Percentiles rank a stretch among this genome's conserved stretches.
phyloP scores from a whole-genome alignment of 495 filamentous ascomycete species.

The Aspergillus olivimuriae region DNA sequence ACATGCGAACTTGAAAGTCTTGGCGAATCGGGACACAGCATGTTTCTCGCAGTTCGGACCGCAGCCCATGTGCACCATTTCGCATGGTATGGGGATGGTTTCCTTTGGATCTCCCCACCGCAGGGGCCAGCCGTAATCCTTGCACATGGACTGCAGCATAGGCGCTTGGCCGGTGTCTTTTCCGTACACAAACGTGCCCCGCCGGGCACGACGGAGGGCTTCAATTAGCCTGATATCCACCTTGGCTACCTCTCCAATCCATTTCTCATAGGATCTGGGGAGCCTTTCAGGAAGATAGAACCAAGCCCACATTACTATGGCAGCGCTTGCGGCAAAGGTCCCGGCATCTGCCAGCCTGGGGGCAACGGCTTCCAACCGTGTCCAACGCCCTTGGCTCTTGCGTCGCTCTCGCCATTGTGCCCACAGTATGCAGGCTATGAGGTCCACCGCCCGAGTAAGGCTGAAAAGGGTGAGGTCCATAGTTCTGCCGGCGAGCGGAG shows the following conservation, averaged over 20 bases:
- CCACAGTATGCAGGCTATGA: conserved; percentile 63
- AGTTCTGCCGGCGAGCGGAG: conserved; percentile 62
- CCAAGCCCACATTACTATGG: conserved; percentile 89
- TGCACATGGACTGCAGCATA: conserved; percentile 69
- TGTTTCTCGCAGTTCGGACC: conserved; percentile 75
- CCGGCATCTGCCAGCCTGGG: conserved; percentile 57
- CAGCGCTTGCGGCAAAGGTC: conserved; percentile 68
- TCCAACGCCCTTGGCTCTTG: conserved; percentile 38
- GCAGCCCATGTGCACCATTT: conserved; percentile 79
- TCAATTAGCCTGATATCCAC: conserved; percentile 75
- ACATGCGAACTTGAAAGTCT: conserved; percentile 69
- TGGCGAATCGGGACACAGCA: conserved; percentile 61
- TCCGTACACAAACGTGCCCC: conserved; percentile 65
- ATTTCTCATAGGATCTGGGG: conserved; percentile 73
- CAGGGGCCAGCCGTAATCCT: conserved; percentile 61
- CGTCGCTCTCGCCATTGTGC: conserved; percentile 31
- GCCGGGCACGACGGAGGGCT: conserved; percentile 61
- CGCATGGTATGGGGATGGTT: conserved; percentile 74
- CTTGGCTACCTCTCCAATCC: conserved; percentile 73
- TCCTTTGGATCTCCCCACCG: conserved; percentile 71
- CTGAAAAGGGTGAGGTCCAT: conserved; percentile 83
- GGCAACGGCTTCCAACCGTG: conserved; percentile 42
- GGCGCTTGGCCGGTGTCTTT: conserved; percentile 68
- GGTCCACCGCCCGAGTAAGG: conserved; percentile 68
- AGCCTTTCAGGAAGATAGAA: conserved; percentile 67